Base-by-base conservation (phyloP, 352 stramenopile species). In the Pythium coloratum region DNA sequence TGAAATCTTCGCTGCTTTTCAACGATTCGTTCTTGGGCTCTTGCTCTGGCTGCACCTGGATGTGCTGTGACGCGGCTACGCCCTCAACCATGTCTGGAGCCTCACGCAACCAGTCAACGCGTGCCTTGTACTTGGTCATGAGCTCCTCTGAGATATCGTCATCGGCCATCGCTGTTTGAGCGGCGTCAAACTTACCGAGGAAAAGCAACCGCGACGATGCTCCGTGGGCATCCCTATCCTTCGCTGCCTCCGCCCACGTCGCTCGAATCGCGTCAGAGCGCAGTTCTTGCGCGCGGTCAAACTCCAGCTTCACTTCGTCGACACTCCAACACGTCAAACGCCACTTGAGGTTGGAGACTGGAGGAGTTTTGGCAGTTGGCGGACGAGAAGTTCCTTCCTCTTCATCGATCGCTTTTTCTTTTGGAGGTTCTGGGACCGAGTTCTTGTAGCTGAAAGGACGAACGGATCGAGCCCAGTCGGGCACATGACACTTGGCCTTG, bases 241-340 rank as follows among this genome's bases (percentile, higher is more conserved):
- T 77, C 0, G 81, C 66, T n/a, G 76, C 72, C 56, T 91, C 80
- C 1, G 67, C 72, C 81, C 85, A 91, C 0, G 62, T 70, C 7
- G 67, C 72, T 54, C 74, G 78, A 67, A 89, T 82, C 28, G 71
- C 73, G 42, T 90, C 80, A 14, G 77, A 82, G 2, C 75, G 72
- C 13, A 78, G 70, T 49, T 91, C 83, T 66, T 82, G 80, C 1
- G 75, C 71, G 34, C 77, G 79, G 59, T 90, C 78, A 62, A 81
- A 76, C 24, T 83, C 80, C 13, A 92, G 55, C 33, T 88, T 86
- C 6, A 89, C 77, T 2, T 90, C 72, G 1, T 92, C 83, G 2
- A 73, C 64, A 46, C 77, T 90, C 80, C 80, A 91, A 54, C 78
- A 89, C 33, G 62, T 78, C 24, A 92, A 62, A 32, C 73, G 64